Conservation (phyloP, 2,329 filamentous ascomycete genomes). For the Fusarium fujikuroi region DNA sequence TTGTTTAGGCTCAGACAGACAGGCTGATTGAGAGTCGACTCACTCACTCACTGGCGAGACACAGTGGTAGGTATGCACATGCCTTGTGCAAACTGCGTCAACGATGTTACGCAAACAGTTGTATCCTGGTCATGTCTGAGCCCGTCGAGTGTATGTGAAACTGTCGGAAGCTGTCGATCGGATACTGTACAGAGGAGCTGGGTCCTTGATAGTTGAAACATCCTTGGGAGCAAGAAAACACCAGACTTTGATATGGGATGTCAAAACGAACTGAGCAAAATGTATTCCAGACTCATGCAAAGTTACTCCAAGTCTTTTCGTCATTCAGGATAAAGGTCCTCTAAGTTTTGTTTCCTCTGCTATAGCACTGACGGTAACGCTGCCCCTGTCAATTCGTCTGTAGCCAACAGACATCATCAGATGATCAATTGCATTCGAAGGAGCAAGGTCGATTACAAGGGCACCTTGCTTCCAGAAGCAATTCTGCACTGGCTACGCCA, state of each 20-base stretch:
- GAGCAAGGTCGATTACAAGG: neutral
- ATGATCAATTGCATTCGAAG: no score
- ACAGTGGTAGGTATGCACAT: neutral
- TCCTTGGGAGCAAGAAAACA: neutral
- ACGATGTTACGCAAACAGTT: neutral
- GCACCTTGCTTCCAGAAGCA: neutral
- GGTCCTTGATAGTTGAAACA: neutral
- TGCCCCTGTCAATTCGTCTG: neutral
- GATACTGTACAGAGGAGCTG: neutral
- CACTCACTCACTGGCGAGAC: neutral
- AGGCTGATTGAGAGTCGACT: neutral
- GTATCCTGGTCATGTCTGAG: neutral
- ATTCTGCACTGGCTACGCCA: neutral
- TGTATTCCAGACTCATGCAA: neutral
- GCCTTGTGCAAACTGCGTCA: neutral
- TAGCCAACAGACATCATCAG: neutral
- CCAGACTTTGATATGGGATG: neutral
- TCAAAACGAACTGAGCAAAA: neutral
- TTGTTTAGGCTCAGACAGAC: neutral
- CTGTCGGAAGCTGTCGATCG: neutral
- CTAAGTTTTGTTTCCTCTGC: neutral
- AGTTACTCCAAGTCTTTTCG: neutral
- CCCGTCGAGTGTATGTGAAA: neutral
- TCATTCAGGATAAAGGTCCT: neutral
- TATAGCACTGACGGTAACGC: neutral